Conservation (phyloP, 257 asterid genomes). For the Galeopsis tetrahit region DNA sequence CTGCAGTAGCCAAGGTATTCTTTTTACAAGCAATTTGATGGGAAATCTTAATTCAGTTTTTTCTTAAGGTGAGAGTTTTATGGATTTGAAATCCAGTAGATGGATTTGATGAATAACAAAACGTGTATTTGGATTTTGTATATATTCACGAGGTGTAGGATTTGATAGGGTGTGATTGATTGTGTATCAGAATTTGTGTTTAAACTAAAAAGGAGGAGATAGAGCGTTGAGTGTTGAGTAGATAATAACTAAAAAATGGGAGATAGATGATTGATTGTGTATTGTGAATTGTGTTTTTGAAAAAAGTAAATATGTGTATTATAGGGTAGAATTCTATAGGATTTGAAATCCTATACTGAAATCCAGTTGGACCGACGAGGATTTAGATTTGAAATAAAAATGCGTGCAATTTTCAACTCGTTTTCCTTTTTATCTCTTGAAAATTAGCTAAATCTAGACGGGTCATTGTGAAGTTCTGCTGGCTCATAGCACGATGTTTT, state of each 20-base stretch:
- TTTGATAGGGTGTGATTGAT: background rate
- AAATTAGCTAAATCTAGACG: conserved; percentile 27
- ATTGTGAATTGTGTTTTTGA: no score
- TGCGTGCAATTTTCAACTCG: conserved; percentile 10
- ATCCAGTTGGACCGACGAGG: background rate
- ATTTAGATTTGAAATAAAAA: background rate
- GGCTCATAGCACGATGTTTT: conserved; percentile 1
- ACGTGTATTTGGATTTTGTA: background rate
- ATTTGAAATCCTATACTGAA: background rate
- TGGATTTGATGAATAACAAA: background rate
- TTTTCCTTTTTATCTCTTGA: background rate
- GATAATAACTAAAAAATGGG: background rate
- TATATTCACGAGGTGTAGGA: background rate
- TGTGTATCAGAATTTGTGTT: background rate
- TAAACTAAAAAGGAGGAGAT: background rate
- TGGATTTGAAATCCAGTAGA: no score
- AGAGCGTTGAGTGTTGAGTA: background rate
- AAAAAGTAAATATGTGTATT: background rate
- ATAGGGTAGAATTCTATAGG: background rate
- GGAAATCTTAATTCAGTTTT: conserved; percentile 3
- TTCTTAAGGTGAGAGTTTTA: background rate
- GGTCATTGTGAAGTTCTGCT: conserved; percentile 21
- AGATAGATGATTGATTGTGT: background rate
- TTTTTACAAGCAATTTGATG: conserved; percentile 5
- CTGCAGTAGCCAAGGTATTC: conserved; percentile 97